These are phyloP conservation scores for Coemansia sp. DNA, from an alignment of 192 early-diverging fungal species.

Conservation along the genomic window DNA sequence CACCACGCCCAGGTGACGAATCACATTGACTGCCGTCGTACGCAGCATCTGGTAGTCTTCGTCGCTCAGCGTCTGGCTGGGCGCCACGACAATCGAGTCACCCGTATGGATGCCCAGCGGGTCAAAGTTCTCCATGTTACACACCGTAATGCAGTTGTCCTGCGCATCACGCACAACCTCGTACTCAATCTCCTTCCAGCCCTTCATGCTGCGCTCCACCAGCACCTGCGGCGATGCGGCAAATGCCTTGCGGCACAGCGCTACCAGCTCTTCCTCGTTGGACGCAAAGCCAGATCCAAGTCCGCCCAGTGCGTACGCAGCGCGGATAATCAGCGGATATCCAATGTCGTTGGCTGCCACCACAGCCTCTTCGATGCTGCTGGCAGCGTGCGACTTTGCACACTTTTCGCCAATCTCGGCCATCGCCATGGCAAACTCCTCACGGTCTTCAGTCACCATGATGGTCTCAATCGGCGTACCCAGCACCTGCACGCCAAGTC, in stretches of 20 bases:
- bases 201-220: slow-evolving; percentile 97
- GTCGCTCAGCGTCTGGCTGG: slow-evolving; percentile 94
- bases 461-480: slow-evolving; percentile 95
- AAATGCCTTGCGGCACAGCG: slow-evolving; percentile 84
- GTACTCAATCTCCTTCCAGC: slow-evolving; percentile 99
- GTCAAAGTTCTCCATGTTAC: slow-evolving; percentile 99
- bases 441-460: slow-evolving; percentile 96
- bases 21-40: slow-evolving; percentile 92
- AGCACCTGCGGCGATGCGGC: slow-evolving; percentile 91
- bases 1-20: slow-evolving; percentile 96
- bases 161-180: slow-evolving; percentile 94
- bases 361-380: slow-evolving; percentile 81
- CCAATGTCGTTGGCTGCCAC: slow-evolving; percentile 84
- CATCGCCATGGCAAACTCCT: slow-evolving; percentile 86
- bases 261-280: slow-evolving; percentile 78
- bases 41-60: slow-evolving; percentile 99
- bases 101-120: slow-evolving; percentile 99
- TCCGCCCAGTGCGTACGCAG: slow-evolving; percentile 94
- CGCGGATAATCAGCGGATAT: slow-evolving; percentile 94
- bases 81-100: slow-evolving; percentile 98
- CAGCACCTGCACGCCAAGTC: slow-evolving; percentile 86
- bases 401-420: slow-evolving; percentile 88
- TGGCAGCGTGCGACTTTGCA: slow-evolving; percentile 82
- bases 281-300: slow-evolving; percentile 97
- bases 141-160: slow-evolving; percentile 99